These are phyloP conservation scores for Bryum argenteum DNA, from an alignment of 225 moss, liverwort and hornwort genomes.

Conservation along the genomic window DNA sequence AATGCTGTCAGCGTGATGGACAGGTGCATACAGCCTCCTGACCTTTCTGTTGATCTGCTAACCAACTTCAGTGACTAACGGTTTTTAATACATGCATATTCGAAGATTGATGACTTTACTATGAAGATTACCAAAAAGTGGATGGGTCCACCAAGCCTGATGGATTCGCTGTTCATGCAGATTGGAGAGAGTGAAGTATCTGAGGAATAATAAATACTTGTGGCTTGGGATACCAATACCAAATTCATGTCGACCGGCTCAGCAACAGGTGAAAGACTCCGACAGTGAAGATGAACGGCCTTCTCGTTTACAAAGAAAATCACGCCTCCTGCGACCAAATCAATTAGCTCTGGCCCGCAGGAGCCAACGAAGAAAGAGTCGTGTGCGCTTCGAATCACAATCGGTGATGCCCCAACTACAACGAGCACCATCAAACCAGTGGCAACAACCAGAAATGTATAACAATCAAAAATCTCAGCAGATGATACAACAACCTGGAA, in stretches of 20 bases:
- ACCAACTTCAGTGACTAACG: background rate
- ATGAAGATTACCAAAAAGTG: too few species aligned
- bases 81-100: too few species aligned
- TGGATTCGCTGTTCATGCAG: constrained; percentile 24
- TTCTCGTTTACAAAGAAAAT: constrained; percentile 1
- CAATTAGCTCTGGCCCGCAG: constrained; percentile 9
- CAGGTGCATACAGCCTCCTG: constrained; percentile 22
- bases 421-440: background rate
- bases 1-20: constrained; percentile 34
- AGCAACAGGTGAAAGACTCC: background rate
- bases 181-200: constrained; percentile 32
- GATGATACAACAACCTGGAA: constrained; percentile 8
- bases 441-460: constrained; percentile 16
- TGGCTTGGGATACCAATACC: constrained; percentile 9
- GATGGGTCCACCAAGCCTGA: background rate
- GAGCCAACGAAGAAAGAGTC: background rate
- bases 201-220: constrained; percentile 26
- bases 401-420: constrained; percentile 2
- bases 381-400: constrained; percentile 16
- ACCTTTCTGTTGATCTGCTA: background rate
- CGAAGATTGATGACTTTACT: too few species aligned
- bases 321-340: constrained; percentile 17
- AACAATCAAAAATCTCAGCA: background rate
- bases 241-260: constrained; percentile 23
- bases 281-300: constrained; percentile 48